Evolutionary conservation across 2,329 filamentous ascomycete genomes (phyloP), one percentile per base, ranked within the genome.

Genomic region (Fusarium guadeloupense): DNA sequence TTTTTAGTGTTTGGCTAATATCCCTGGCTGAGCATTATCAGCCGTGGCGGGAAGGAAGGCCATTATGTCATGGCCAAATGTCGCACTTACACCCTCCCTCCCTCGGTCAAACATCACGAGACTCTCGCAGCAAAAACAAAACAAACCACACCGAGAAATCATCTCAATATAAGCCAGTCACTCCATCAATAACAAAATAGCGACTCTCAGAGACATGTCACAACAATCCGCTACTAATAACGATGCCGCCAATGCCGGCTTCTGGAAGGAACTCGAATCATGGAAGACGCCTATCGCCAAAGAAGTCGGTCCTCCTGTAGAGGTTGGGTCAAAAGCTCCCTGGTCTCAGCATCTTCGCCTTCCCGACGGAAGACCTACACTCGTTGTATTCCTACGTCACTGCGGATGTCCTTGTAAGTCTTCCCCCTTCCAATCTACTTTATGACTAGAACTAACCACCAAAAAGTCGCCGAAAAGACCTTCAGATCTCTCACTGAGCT

Each of bases 341-440:
- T 78, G 77, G 6, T 80, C 83, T 23, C 63, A 78, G 21, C 78
- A 80, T 55, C 75, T 91, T 6, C 69, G 71, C 8, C 73, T 89
- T n/a, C 81, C 83, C 1, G 74, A 78, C 35, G 75, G 77, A 20
- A 85, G 83, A 66, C 85, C 86, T 1, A 84, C 83, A 0, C 71
- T 92, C 2, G 75, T 92, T 17, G 81, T 85, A 14, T 92, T 92
- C 68, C 79, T 92, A 6, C 81, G 89, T 28, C 89, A 92, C 72
- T 92, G 89, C 71, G 89, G 89, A 28, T 91, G 89, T 76, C 89
- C 89, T 10, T 91, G 89, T 89, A 81, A 71, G 82, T 74, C 19
- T 10, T 31, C 16, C 12, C 20, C 17, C 23, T 13, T 25, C 26
- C 13, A 21, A 13, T n/a, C 19, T 19, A 17, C 16, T 13, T 21